Evolutionary conservation across 208 protist genomes (phyloP).

Genomic region (Acanthamoeba comandoni): DNA sequence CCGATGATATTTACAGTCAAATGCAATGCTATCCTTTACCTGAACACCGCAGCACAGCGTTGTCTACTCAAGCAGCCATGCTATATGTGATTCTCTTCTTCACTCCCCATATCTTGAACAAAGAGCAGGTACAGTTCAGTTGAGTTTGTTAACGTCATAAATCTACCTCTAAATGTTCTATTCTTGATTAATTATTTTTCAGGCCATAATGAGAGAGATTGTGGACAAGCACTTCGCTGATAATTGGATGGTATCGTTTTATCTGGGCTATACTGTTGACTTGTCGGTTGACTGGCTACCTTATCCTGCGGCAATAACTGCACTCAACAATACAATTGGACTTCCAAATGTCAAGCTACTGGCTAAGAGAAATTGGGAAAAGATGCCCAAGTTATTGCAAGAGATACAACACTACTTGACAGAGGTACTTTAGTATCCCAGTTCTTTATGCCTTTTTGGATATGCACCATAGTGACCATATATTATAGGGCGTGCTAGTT

Average conservation of each 20-base stretch:
- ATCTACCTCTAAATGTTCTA: slow-evolving; percentile 23
- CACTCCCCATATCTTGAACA: slow-evolving; percentile 92
- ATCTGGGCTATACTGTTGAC: slow-evolving; percentile 95
- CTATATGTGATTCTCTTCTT: slow-evolving; percentile 98
- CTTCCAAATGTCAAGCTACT: slow-evolving; percentile 89
- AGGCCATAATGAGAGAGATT: slow-evolving; percentile 96
- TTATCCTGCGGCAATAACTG: slow-evolving; percentile 93
- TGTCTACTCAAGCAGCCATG: slow-evolving; percentile 94
- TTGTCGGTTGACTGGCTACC: slow-evolving; percentile 92
- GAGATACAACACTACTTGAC: slow-evolving; percentile 83
- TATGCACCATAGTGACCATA: slow-evolving; percentile 77
- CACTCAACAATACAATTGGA: slow-evolving; percentile 93
- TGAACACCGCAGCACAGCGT: slow-evolving; percentile 94
- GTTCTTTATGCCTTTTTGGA: too few species aligned
- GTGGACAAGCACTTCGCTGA: slow-evolving; percentile 98
- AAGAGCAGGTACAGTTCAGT: slow-evolving; percentile 85
- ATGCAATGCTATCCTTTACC: slow-evolving; percentile 92
- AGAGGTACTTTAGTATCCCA: slow-evolving; percentile 64
- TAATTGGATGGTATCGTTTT: slow-evolving; percentile 98
- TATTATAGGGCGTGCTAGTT: slow-evolving; percentile 91
- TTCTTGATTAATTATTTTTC: slow-evolving; percentile 31
- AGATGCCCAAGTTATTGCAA: slow-evolving; percentile 83
- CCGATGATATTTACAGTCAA: slow-evolving; percentile 97
- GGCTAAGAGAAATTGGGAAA: slow-evolving; percentile 83
- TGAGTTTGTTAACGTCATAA: slow-evolving; percentile 48